A percentile compares a stretch with the other conserved stretches of the same genome.
Evolutionary conservation across 129 eudicot genomes (phyloP).

Genomic region (Flaveria brownii): DNA sequence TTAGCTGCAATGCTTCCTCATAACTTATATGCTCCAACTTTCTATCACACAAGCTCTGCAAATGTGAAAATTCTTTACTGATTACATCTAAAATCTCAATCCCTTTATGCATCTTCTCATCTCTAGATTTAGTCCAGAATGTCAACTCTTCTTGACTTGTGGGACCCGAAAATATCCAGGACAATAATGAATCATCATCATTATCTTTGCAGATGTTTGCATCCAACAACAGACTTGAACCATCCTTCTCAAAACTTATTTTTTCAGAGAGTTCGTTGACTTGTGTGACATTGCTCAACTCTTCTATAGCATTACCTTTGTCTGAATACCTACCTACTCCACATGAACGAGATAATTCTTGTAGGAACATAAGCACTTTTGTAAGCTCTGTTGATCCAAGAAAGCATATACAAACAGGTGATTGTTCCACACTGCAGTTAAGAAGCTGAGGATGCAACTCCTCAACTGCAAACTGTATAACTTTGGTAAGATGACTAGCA

Average conservation of each 20-base stretch:
- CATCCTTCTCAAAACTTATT: conserved; percentile 54
- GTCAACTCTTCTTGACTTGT: conserved; percentile 65
- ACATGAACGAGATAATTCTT: conserved; percentile 74
- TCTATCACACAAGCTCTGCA: conserved; percentile 74
- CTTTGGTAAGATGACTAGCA: conserved; percentile 72
- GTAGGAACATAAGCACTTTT: conserved; percentile 66
- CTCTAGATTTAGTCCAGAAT: conserved; percentile 55
- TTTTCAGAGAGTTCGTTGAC: conserved; percentile 48
- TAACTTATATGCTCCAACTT: conserved; percentile 68
- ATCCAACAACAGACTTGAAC: conserved; percentile 62
- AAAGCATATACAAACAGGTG: conserved; percentile 90
- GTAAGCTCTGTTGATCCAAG: conserved; percentile 74
- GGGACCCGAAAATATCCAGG: conserved; percentile 83
- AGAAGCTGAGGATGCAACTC: conserved; percentile 79
- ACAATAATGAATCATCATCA: conserved; percentile 63
- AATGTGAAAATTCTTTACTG: conserved; percentile 65
- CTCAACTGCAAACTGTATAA: conserved; percentile 73
- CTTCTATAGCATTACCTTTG: conserved; percentile 52
- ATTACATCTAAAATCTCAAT: conserved; percentile 55
- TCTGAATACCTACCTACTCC: conserved; percentile 72
- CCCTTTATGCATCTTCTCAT: conserved; percentile 71
- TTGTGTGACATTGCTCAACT: conserved; percentile 28
- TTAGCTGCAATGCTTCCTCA: conserved; percentile 73
- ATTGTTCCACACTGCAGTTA: conserved; percentile 57
- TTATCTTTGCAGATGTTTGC: conserved; percentile 32